phyloP scores from a whole-genome alignment of 2,329 filamentous ascomycete genomes.

The Claviceps arundinis region DNA sequence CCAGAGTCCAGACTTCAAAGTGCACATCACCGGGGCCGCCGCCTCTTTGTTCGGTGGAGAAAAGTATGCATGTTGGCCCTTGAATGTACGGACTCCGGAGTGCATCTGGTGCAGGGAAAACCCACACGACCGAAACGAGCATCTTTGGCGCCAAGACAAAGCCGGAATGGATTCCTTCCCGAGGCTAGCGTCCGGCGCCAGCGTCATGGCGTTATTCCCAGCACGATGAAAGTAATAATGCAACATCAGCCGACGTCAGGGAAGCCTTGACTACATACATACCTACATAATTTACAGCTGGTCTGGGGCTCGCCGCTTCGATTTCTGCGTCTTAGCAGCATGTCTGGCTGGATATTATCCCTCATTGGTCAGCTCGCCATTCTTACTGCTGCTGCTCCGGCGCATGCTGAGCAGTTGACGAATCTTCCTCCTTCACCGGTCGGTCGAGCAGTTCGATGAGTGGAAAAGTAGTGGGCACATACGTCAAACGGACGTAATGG shows the following conservation, averaged over 20 bases:
- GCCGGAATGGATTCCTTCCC: background rate
- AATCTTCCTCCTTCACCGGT: background rate
- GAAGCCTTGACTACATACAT: too few relatives aligned
- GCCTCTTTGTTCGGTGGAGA: too few relatives aligned
- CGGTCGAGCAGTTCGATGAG: background rate
- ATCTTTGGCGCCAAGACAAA: background rate
- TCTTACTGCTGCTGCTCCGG: conserved; percentile 1
- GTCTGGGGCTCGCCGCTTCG: too few relatives aligned
- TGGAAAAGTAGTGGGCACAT: background rate
- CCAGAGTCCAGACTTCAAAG: too few relatives aligned
- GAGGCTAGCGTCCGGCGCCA: background rate
- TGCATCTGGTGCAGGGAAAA: too few relatives aligned
- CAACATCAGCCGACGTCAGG: too few relatives aligned
- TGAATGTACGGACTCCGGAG: too few relatives aligned
- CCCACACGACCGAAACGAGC: background rate
- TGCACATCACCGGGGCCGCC: too few relatives aligned
- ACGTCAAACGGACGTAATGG: conserved; percentile 1
- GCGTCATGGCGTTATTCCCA: background rate
- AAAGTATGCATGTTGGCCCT: too few relatives aligned
- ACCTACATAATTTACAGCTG: too few relatives aligned
- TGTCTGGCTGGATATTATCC: background rate
- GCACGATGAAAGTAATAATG: background rate
- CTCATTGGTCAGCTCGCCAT: conserved; percentile 3
- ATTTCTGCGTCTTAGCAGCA: background rate
- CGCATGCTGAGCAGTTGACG: background rate